Evolutionary conservation across 441 rosid species (phyloP).

Genomic region (Populus hybrid): DNA sequence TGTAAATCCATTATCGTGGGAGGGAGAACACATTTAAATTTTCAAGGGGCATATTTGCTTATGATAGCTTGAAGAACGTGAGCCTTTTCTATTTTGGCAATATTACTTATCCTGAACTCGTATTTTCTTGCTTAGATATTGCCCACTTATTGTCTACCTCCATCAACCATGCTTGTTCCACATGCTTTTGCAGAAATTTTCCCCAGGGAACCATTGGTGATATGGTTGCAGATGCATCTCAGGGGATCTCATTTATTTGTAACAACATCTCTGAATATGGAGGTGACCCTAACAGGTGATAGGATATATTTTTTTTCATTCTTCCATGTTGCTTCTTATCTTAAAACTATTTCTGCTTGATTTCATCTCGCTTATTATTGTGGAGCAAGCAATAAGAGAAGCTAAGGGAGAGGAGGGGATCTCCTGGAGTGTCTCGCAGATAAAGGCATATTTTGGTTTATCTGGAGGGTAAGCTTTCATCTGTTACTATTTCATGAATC

Average conservation of each 20-base stretch:
- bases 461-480: constrained; percentile 78
- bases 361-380: constrained; percentile 17
- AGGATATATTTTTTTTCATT: not conserved
- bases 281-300: constrained; percentile 85
- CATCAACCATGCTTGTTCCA: too few relatives aligned
- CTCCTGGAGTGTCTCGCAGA: constrained; percentile 79
- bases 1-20: not conserved
- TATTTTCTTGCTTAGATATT: not conserved
- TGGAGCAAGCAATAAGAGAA: constrained; percentile 83
- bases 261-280: constrained; percentile 70
- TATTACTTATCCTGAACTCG: not conserved
- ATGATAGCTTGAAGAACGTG: not conserved
- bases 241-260: constrained; percentile 83
- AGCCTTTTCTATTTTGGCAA: not conserved
- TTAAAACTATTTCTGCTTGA: constrained; percentile 10
- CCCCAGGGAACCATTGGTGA: constrained; percentile 97
- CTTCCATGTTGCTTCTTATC: constrained; percentile 3
- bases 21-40: not conserved
- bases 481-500: not conserved
- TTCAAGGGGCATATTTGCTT: not conserved
- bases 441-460: constrained; percentile 88
- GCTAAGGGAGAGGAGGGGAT: constrained; percentile 45
- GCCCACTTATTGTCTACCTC: not conserved
- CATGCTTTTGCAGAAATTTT: constrained; percentile 61
- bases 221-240: constrained; percentile 75